These are phyloP conservation scores for Salinomyces thailandicus DNA, from an alignment of 2,329 filamentous ascomycete genomes.

Conservation along the genomic window DNA sequence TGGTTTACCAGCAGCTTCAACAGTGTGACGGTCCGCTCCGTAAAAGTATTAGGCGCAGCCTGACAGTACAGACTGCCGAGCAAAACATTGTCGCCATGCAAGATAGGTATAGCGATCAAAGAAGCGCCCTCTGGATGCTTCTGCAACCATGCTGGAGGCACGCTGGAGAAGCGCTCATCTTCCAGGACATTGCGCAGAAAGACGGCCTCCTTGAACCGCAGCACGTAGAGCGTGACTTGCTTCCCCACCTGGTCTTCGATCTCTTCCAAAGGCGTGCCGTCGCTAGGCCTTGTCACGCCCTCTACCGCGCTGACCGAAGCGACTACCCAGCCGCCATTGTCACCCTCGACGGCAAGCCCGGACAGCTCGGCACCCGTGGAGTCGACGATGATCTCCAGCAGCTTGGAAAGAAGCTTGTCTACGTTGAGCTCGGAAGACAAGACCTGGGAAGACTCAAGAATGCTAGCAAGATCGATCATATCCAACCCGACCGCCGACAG, in stretches of 20 bases:
- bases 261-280: slow-evolving; percentile 53
- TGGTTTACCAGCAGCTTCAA: slow-evolving; percentile 63
- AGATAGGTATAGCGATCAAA: slow-evolving; percentile 70
- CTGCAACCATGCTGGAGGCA: slow-evolving; percentile 57
- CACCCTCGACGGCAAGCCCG: slow-evolving; percentile 63
- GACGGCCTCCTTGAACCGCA: slow-evolving; percentile 64
- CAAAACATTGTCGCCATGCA: slow-evolving; percentile 59
- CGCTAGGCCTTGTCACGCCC: slow-evolving; percentile 56
- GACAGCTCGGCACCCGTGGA: slow-evolving; percentile 65
- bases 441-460: slow-evolving; percentile 67
- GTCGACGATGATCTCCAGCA: slow-evolving; percentile 71
- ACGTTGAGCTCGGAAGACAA: slow-evolving; percentile 69
- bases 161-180: slow-evolving; percentile 69
- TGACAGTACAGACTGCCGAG: slow-evolving; percentile 69
- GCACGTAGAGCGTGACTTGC: slow-evolving; percentile 66
- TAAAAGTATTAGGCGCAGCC: slow-evolving; percentile 63
- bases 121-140: slow-evolving; percentile 60
- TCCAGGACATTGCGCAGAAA: slow-evolving; percentile 63
- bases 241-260: slow-evolving; percentile 59
- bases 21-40: slow-evolving; percentile 51
- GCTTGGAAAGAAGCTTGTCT: slow-evolving; percentile 65
- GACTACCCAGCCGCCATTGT: slow-evolving; percentile 56
- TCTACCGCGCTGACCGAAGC: slow-evolving; percentile 66
- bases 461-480: slow-evolving; percentile 72
- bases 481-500: slow-evolving; percentile 59